Base-by-base conservation (phyloP, 306 rosid genomes). In the Fragaria vesca region DNA sequence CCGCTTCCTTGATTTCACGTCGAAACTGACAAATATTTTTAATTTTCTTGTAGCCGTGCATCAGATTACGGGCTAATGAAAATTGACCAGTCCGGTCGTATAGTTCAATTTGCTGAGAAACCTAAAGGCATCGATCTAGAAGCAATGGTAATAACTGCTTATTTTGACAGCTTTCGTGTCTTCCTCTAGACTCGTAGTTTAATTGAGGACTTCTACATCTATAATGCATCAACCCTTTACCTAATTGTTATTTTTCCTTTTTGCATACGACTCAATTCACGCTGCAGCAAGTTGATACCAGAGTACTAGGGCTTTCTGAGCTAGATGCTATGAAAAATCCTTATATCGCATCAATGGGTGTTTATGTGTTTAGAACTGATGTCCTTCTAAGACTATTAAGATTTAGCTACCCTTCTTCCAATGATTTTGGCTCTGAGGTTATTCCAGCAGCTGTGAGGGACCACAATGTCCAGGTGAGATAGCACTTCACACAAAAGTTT, bases 281-380 rank as follows among this genome's bases (percentile, higher is more conserved):
- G 78, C 46, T 94, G 90, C 96, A 95, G 99, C 83, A 81, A 82
- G 97, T 95, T 75, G 99, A 95, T 85, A 93, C 97, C 28, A 83
- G 89, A 52, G 67, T 91, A 73, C 93, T 95, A 17, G 97, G 99
- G 66, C 88, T 95, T 79, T 85, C 97, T 46, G 86, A 90, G 18
- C 79, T 79, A 79, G 97, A 95, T 50, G 96, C 97, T 43, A 57
- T 57, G 76, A 76, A 78, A 65, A 18, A 83, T 67, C 97, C 96
- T 66, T 95, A 88, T 77, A 93, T 95, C 81, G 99, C 96, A 70
- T 95, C 99, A n/a, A 95, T 95, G 99, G 97, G 99, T 72, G 96
- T 95, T 71, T 95, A 95, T 47, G 91, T 95, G 17, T 95, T 95
- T 73, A 83, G 85, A 86, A 91, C 97, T 46, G 99, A 95, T 40